Evolutionary conservation across 2,329 filamentous ascomycete species (phyloP).

Genomic region (Gaeumannomyces sp.): DNA sequence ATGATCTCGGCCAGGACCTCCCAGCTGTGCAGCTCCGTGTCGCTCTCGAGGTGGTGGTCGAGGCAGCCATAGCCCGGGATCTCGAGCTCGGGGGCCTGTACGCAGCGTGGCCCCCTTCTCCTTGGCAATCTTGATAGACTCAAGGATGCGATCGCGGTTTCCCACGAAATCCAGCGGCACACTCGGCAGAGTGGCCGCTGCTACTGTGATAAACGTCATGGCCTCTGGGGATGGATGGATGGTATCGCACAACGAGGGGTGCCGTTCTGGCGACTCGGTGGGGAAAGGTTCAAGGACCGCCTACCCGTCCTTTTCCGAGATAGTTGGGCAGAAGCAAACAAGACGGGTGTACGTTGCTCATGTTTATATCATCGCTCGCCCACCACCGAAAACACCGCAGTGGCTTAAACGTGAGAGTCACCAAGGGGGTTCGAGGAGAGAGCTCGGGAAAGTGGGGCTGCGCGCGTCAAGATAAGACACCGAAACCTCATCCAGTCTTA

Average conservation of each 20-base stretch:
- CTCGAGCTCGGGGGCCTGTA: slow-evolving; percentile 46
- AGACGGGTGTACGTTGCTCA: no score
- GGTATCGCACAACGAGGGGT: not conserved
- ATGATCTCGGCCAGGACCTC: slow-evolving; percentile 19
- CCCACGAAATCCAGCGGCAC: slow-evolving; percentile 55
- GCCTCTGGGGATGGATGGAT: no score
- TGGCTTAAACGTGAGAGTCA: no score
- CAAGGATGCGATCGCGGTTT: slow-evolving; percentile 56
- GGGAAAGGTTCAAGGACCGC: no score
- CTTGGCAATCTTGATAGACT: slow-evolving; percentile 57
- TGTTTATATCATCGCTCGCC: no score
- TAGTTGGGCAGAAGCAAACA: no score
- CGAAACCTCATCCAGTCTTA: not conserved
- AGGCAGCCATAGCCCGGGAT: slow-evolving; percentile 28
- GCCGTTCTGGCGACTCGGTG: not conserved
- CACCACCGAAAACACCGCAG: no score
- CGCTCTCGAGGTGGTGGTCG: slow-evolving; percentile 27
- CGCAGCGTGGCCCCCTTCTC: slow-evolving; percentile 55
- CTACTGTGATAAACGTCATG: slow-evolving; percentile 29
- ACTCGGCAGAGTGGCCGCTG: slow-evolving; percentile 28
- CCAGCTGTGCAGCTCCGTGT: slow-evolving; percentile 18
- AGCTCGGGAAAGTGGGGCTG: not conserved
- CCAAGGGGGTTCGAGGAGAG: no score
- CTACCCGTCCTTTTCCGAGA: no score
- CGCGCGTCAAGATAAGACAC: not conserved